Percentiles rank a stretch among this genome's conserved stretches.
These are phyloP conservation scores for Fusarium euwallaceae DNA, from an alignment of 2,329 filamentous ascomycete species.

Conservation along the genomic window DNA sequence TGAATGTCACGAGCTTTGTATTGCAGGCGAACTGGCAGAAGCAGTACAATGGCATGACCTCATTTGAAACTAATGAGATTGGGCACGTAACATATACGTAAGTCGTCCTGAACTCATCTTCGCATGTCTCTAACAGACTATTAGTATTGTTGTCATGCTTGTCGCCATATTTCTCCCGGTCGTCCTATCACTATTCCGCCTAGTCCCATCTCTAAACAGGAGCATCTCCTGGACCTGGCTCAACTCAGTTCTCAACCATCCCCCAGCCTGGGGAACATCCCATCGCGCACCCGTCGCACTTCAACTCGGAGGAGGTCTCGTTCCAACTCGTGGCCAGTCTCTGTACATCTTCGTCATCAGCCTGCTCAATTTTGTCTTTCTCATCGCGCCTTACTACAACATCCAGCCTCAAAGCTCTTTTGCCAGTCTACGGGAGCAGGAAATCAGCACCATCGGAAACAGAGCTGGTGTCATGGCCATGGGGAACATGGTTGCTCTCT, in stretches of 20 bases:
- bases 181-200: constrained; percentile 51
- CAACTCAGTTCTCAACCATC: constrained; percentile 50
- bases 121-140: background rate
- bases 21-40: constrained; percentile 46
- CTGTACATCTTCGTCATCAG: constrained; percentile 51
- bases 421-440: constrained; percentile 40
- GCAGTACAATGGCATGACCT: constrained; percentile 65
- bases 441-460: constrained; percentile 53
- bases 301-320: constrained; percentile 40
- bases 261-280: constrained; percentile 47
- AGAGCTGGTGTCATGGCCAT: constrained; percentile 52
- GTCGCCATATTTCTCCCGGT: constrained; percentile 51
- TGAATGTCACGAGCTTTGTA: constrained; percentile 52
- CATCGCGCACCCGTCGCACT: constrained; percentile 50
- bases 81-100: constrained; percentile 44
- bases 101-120: background rate
- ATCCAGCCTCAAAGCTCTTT: constrained; percentile 48
- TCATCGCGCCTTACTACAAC: constrained; percentile 47
- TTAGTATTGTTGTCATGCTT: constrained; percentile 41
- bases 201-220: constrained; percentile 47
- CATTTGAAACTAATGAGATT: constrained; percentile 62
- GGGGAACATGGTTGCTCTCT: constrained; percentile 49
- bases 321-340: constrained; percentile 54
- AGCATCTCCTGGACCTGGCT: constrained; percentile 45
- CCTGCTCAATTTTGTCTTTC: constrained; percentile 52